phyloP scores from a whole-genome alignment of 257 asterid genomes.

The Perilla frutescens region DNA sequence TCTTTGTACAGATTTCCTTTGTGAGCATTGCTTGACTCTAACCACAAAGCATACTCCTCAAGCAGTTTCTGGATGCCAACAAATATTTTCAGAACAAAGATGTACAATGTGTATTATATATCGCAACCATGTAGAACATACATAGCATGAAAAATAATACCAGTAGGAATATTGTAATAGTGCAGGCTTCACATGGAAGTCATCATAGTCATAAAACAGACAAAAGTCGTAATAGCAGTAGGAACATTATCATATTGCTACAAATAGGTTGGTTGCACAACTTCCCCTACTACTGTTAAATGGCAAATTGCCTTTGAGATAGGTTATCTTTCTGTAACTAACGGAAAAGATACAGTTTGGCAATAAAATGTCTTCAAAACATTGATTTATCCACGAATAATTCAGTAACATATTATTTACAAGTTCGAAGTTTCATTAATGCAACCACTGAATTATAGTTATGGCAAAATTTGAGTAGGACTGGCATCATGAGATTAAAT shows the following conservation, averaged over 20 bases:
- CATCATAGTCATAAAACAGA: neutral
- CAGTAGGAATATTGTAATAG: constrained; percentile 8
- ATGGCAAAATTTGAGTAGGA: neutral
- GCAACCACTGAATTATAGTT: neutral
- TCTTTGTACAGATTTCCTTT: constrained; percentile 71
- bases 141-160: neutral
- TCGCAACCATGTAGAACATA: constrained; percentile 11
- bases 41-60: constrained; percentile 74
- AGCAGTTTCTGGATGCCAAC: constrained; percentile 67
- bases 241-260: neutral
- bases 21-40: constrained; percentile 68
- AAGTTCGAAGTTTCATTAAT: neutral
- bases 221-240: neutral
- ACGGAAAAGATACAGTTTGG: neutral
- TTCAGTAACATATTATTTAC: constrained; percentile 1
- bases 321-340: constrained; percentile 5
- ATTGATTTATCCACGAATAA: constrained; percentile 18
- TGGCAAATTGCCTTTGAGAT: neutral
- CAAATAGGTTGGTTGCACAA: neutral
- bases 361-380: neutral
- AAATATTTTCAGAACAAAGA: constrained; percentile 22
- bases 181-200: constrained; percentile 16
- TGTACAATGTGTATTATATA: constrained; percentile 9
- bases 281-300: neutral
- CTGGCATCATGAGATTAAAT: constrained; percentile 7